Evolutionary conservation across 805 yeast genomes (phyloP).

Genomic region (Kazachstania psychrophila): DNA sequence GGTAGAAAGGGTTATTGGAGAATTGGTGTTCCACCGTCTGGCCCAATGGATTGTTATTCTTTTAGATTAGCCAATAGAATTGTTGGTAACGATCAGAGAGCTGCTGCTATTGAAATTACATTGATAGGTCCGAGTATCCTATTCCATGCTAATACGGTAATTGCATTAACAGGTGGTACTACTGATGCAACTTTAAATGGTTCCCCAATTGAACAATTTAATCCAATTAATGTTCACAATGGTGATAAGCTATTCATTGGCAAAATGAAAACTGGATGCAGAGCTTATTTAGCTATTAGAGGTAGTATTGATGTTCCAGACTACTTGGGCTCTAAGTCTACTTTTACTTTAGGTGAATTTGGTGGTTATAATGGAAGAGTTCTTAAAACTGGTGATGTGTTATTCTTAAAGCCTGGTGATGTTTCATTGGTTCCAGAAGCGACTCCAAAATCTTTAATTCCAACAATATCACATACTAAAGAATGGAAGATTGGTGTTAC

Average conservation of each 20-base stretch:
- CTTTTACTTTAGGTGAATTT: constrained; percentile 84
- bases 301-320: constrained; percentile 93
- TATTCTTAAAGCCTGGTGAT: constrained; percentile 74
- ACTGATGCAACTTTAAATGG: constrained; percentile 62
- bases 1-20: constrained; percentile 67
- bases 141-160: constrained; percentile 71
- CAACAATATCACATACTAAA: constrained; percentile 23
- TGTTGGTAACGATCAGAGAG: constrained; percentile 73
- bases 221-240: constrained; percentile 57
- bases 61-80: constrained; percentile 82
- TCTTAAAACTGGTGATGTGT: constrained; percentile 83
- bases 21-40: constrained; percentile 94
- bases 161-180: constrained; percentile 83
- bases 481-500: constrained; percentile 86
- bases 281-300: constrained; percentile 81
- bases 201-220: constrained; percentile 48
- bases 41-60: constrained; percentile 93
- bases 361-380: constrained; percentile 95
- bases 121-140: constrained; percentile 75
- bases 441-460: constrained; percentile 40
- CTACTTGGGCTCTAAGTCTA: constrained; percentile 91
- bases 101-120: constrained; percentile 89
- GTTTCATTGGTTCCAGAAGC: constrained; percentile 47
- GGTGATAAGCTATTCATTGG: constrained; percentile 81
- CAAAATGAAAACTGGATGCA: constrained; percentile 71